Conservation (phyloP, 1,284 basidiomycete genomes). For the Trichosporon asahii region DNA sequence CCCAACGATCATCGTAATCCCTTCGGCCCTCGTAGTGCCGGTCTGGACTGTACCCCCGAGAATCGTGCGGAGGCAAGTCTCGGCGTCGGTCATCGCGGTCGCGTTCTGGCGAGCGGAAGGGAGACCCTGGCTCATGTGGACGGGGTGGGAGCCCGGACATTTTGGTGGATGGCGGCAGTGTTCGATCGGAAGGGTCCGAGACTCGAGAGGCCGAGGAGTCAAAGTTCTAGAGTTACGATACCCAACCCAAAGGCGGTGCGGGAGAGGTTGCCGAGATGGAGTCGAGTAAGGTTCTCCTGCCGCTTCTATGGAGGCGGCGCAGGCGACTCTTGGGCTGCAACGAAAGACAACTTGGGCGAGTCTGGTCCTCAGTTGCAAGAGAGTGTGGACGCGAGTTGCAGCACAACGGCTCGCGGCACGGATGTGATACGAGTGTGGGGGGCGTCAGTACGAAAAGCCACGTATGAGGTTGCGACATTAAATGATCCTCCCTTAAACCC, state of each 20-base stretch:
- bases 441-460: not conserved
- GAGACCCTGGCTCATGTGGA: conserved; percentile 9
- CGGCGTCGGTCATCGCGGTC: conserved; percentile 9
- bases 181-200: not conserved
- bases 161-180: not conserved
- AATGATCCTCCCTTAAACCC: not conserved
- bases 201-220: not conserved
- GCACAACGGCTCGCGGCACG: not conserved
- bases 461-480: not conserved
- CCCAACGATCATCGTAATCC: conserved; percentile 32
- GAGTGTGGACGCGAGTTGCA: not conserved
- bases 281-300: not conserved
- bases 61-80: not conserved
- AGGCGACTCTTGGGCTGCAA: not conserved
- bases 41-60: conserved; percentile 9
- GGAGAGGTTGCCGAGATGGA: not conserved
- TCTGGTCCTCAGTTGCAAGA: not conserved
- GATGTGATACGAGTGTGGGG: not conserved
- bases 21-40: conserved; percentile 14
- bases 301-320: not conserved
- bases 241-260: not conserved
- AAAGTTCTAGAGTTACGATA: not conserved
- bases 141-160: conserved; percentile 15
- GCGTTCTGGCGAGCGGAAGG: conserved; percentile 16
- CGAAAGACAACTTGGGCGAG: not conserved